phyloP scores from a whole-genome alignment of 2,329 filamentous ascomycete species.

The Alternaria viburni region DNA sequence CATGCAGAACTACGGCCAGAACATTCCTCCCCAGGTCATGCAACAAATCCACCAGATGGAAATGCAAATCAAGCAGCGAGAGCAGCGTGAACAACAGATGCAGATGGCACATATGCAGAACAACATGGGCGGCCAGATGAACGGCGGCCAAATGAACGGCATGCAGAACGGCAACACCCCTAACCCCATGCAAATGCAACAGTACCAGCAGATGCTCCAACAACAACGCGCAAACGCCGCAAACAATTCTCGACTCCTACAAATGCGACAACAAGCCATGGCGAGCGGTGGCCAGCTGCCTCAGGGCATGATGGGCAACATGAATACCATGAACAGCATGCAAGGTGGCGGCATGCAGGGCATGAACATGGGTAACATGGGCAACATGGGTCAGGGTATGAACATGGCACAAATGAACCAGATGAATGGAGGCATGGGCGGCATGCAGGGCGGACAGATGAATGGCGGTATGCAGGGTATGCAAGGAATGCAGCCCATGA shows the following conservation, averaged over 20 bases:
- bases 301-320: conserved; percentile 37
- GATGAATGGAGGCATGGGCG: conserved; percentile 20
- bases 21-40: conserved; percentile 34
- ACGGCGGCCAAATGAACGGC: conserved; percentile 30
- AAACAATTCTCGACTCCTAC: conserved; percentile 43
- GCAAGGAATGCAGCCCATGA: conserved; percentile 32
- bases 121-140: conserved; percentile 27
- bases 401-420: conserved; percentile 17
- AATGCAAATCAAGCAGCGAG: conserved; percentile 30
- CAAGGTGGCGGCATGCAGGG: conserved; percentile 29
- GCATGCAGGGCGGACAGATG: conserved; percentile 25
- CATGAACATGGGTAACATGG: conserved; percentile 38
- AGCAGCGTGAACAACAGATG: conserved; percentile 27
- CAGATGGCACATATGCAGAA: conserved; percentile 27
- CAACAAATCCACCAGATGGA: conserved; percentile 40
- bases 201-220: conserved; percentile 43
- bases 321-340: conserved; percentile 31
- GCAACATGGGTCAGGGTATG: conserved; percentile 19
- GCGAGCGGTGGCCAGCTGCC: conserved; percentile 38
- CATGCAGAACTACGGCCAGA: conserved; percentile 30
- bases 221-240: conserved; percentile 41
- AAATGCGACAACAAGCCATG: conserved; percentile 42
- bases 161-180: conserved; percentile 26
- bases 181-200: conserved; percentile 41
- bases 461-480: conserved; percentile 26